These are phyloP conservation scores for Mortierella sp. DNA, from an alignment of 371 early-diverging fungal species.

Conservation along the genomic window DNA sequence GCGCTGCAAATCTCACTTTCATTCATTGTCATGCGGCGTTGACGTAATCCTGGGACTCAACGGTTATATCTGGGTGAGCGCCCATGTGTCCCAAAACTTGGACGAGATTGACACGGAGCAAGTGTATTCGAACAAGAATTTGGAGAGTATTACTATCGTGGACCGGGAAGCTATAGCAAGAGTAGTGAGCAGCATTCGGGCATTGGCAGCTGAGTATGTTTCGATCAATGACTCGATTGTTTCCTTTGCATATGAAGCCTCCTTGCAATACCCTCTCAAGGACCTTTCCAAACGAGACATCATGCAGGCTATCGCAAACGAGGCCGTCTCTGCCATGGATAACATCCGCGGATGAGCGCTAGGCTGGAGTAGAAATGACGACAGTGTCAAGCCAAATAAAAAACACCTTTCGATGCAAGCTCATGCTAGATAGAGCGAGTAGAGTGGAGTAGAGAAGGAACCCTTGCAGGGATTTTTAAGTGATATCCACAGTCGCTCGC, in stretches of 20 bases:
- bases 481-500: too few relatives aligned
- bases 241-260: constrained; percentile 89
- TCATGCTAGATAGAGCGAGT: too few relatives aligned
- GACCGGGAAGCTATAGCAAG: constrained; percentile 88
- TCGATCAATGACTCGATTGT: constrained; percentile 89
- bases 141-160: constrained; percentile 64
- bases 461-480: too few relatives aligned
- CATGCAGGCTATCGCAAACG: constrained; percentile 61
- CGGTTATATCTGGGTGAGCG: constrained; percentile 96
- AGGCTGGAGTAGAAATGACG: too few relatives aligned
- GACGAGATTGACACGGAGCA: constrained; percentile 63
- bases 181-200: constrained; percentile 84
- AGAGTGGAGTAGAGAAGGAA: too few relatives aligned
- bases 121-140: constrained; percentile 81
- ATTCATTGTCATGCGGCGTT: constrained; percentile 86
- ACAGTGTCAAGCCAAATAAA: too few relatives aligned
- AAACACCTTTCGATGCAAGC: too few relatives aligned
- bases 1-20: constrained; percentile 94
- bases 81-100: constrained; percentile 69
- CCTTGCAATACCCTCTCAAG: constrained; percentile 70
- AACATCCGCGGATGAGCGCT: constrained; percentile 34
- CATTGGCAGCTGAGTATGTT: constrained; percentile 79
- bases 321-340: constrained; percentile 30
- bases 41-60: constrained; percentile 96
- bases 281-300: constrained; percentile 71